phyloP scores from a whole-genome alignment of 169 alveolate genomes.

The Cytauxzoon felis region DNA sequence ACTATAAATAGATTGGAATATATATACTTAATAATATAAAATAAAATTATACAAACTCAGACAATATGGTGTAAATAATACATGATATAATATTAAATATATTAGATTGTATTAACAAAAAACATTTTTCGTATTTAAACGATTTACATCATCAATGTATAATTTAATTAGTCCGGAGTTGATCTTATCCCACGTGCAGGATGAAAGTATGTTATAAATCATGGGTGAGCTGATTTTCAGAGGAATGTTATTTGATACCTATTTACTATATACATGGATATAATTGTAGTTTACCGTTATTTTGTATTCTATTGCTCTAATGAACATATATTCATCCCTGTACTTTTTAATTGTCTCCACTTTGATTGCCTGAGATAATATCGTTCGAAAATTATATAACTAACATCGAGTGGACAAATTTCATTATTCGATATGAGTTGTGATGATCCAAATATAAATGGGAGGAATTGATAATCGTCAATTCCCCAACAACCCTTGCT shows the following conservation, averaged over 20 bases:
- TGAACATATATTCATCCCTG: slow-evolving; percentile 78
- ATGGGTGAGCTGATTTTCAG: slow-evolving; percentile 87
- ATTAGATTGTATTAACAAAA: background rate
- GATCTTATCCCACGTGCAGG: slow-evolving; percentile 67
- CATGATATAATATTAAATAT: background rate
- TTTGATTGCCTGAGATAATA: slow-evolving; percentile 19
- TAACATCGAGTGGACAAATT: slow-evolving; percentile 59
- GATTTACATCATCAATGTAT: slow-evolving; percentile 40
- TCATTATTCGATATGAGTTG: slow-evolving; percentile 79
- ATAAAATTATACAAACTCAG: no score
- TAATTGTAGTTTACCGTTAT: slow-evolving; percentile 62
- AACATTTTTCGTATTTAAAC: slow-evolving; percentile 1
- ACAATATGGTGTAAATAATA: background rate
- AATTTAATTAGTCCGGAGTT: slow-evolving; percentile 41
- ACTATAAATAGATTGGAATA: background rate
- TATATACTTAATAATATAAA: no score
- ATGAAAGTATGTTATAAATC: slow-evolving; percentile 87
- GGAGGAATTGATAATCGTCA: slow-evolving; percentile 96
- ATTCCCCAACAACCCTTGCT: slow-evolving; percentile 99
- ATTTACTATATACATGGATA: background rate
- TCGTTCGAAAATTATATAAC: background rate
- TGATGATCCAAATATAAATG: slow-evolving; percentile 94
- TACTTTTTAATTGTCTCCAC: slow-evolving; percentile 9
- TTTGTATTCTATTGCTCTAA: slow-evolving; percentile 84
- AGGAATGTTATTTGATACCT: slow-evolving; percentile 51